phyloP scores from a whole-genome alignment of 441 rosid genomes.

The Pelargonium citronellum region DNA sequence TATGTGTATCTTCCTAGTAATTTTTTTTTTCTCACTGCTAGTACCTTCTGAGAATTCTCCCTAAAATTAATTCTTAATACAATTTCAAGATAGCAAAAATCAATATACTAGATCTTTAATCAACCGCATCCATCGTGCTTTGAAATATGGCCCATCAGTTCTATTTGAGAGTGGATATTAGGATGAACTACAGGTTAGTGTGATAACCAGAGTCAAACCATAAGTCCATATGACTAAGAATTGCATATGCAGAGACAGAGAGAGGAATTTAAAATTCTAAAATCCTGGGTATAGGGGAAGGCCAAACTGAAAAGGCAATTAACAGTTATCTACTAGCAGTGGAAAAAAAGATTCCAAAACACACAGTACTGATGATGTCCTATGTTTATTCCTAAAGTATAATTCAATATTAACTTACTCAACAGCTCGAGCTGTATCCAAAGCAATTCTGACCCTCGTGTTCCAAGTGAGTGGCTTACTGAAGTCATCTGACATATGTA shows the following conservation, averaged over 20 bases:
- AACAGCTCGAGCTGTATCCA: conserved; percentile 80
- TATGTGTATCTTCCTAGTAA: background rate
- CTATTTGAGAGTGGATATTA: background rate
- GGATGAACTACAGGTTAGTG: background rate
- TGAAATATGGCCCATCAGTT: background rate
- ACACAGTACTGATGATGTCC: conserved; percentile 16
- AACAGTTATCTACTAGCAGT: too few species aligned
- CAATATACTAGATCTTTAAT: background rate
- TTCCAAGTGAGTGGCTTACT: conserved; percentile 97
- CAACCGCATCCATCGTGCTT: background rate
- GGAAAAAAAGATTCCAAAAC: too few species aligned
- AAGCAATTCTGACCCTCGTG: conserved; percentile 81
- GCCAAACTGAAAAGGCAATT: too few species aligned
- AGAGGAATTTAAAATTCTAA: background rate
- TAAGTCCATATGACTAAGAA: background rate
- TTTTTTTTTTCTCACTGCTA: background rate
- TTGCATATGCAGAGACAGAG: background rate
- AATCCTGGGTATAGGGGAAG: too few species aligned
- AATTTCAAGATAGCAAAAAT: background rate
- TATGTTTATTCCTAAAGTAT: background rate
- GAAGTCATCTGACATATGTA: conserved; percentile 80
- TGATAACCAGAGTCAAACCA: background rate
- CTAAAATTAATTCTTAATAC: background rate
- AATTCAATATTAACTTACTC: conserved; percentile 46
- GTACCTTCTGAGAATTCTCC: background rate